Conservation (phyloP, 139 green algal genomes). For the Chlorella ohadii region DNA sequence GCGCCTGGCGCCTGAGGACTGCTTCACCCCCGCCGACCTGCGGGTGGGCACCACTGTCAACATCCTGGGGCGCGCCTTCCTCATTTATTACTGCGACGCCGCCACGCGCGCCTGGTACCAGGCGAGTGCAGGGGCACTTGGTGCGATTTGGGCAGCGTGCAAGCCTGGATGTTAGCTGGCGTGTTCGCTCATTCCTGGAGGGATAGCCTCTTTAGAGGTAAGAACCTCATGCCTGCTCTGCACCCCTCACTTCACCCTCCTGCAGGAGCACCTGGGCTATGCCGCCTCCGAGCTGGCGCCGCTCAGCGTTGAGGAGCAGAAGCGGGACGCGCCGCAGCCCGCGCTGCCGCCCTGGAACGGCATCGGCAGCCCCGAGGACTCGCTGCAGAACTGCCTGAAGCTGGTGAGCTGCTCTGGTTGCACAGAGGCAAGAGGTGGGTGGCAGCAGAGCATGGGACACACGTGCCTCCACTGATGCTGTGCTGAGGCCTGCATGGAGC, state of each 20-base stretch:
- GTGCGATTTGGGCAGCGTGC: not conserved
- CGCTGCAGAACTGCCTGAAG: constrained; percentile 84
- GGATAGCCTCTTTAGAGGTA: no score
- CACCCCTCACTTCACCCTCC: no score
- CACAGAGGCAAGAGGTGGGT: no score
- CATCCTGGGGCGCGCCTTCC: constrained; percentile 84
- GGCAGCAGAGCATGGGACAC: no score
- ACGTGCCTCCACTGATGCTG: no score
- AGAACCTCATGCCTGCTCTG: not conserved
- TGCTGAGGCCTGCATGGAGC: no score
- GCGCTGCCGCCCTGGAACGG: constrained; percentile 84
- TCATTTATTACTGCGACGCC: constrained; percentile 86
- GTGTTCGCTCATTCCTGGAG: no score
- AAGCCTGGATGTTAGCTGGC: not conserved
- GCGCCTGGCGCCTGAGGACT: constrained; percentile 45
- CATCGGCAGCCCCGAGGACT: constrained; percentile 86
- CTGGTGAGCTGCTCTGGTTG: constrained; percentile 42
- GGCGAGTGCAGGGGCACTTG: not conserved
- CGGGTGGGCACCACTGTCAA: constrained; percentile 73
- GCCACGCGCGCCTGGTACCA: constrained; percentile 87
- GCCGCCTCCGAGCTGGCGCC: constrained; percentile 61
- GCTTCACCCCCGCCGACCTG: constrained; percentile 82
- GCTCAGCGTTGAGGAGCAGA: constrained; percentile 71
- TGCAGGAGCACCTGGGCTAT: constrained; percentile 73
- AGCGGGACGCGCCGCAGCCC: constrained; percentile 44